A percentile compares a stretch with the other conserved stretches of the same genome.
Conservation (phyloP, 139 green algal genomes). For the Protoeuglena noctilucae region DNA sequence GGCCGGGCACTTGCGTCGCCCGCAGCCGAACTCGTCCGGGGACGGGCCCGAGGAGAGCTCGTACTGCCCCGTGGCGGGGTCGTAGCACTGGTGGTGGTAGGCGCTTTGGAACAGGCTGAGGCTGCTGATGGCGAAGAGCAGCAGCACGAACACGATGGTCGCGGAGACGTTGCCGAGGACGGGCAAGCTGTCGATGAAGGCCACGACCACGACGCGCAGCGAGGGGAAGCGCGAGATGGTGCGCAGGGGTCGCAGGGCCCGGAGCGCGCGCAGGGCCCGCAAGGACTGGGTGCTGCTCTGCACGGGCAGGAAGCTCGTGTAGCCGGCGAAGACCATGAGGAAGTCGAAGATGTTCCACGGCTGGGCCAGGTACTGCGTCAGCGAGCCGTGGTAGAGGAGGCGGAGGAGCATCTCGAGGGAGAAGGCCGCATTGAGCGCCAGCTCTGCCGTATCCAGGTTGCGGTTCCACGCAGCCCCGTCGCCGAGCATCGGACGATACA, state of each 20-base stretch:
- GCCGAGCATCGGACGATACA: constrained; percentile 30
- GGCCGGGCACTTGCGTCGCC: constrained; percentile 10
- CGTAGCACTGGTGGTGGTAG: constrained; percentile 37
- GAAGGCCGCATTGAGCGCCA: constrained; percentile 51
- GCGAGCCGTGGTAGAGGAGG: constrained; percentile 25
- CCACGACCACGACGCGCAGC: constrained; percentile 46
- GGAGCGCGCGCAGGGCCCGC: constrained; percentile 38
- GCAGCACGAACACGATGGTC: constrained; percentile 51
- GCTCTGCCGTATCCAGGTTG: constrained; percentile 21
- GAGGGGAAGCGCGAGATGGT: constrained; percentile 59
- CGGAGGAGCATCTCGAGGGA: constrained; percentile 44
- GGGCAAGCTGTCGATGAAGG: constrained; percentile 54
- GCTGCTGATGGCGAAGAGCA: constrained; percentile 47
- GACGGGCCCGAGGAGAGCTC: background rate
- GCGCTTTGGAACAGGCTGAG: constrained; percentile 35
- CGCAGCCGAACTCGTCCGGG: constrained; percentile 29
- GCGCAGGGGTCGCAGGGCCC: constrained; percentile 54
- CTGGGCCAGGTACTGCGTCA: constrained; percentile 25
- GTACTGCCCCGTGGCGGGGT: constrained; percentile 10
- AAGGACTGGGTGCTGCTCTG: constrained; percentile 15
- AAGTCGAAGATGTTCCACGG: constrained; percentile 59
- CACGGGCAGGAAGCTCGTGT: constrained; percentile 34
- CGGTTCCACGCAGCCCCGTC: constrained; percentile 21
- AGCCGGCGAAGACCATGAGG: constrained; percentile 45
- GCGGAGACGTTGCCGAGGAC: constrained; percentile 38